Evolutionary conservation across 2,329 filamentous ascomycete genomes (phyloP), one percentile per base, ranked within the genome.

Genomic region (Microcyclospora pomicola): DNA sequence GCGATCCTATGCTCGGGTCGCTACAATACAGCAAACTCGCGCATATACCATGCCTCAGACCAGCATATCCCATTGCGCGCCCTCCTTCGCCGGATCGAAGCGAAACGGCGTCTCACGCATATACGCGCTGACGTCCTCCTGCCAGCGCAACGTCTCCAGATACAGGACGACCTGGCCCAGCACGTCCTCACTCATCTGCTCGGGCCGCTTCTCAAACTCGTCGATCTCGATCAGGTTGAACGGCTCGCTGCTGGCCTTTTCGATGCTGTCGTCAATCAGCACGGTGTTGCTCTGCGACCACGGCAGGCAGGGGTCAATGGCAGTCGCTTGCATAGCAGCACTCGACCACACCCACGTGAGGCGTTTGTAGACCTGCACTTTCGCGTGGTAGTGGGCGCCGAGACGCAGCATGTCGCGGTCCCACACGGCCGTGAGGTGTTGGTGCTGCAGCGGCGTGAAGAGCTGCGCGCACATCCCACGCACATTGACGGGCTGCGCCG

Each of bases 251-350:
- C 74, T 69, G 1, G 80, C 87, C 65, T 96, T 98, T 52, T 87
- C 71, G 1, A 62, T 51, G 24, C 79, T 83, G 61, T 96, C 91
- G 49, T 98, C 91, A 30, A 96, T 76, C 16, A 98, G 68, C 6
- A 96, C 71, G 0, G 91, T 96, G 59, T 96, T 93, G 36, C 70
- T 70, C 61, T 94, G 86, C 49, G 77, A 72, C 81, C 86, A 96
- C 59, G 15, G 60, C 67, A 27, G 53, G 55, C n/a, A 57, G 28
- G 16, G 48, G 1, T 49, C 29, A 1, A 66, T 65, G 35, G 67
- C 63, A n/a, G 55, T 55, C 4, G 50, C 48, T 45, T 69, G 65
- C 12, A 56, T 40, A 11, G 69, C 61, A 1, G 46, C 38, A 4
- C 63, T 49, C 6, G 65, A 59, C 91, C 91, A 98, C 0, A 95